Conservation (phyloP, 1,139 yeast genomes). For the Meyerozyma smithsonii region DNA sequence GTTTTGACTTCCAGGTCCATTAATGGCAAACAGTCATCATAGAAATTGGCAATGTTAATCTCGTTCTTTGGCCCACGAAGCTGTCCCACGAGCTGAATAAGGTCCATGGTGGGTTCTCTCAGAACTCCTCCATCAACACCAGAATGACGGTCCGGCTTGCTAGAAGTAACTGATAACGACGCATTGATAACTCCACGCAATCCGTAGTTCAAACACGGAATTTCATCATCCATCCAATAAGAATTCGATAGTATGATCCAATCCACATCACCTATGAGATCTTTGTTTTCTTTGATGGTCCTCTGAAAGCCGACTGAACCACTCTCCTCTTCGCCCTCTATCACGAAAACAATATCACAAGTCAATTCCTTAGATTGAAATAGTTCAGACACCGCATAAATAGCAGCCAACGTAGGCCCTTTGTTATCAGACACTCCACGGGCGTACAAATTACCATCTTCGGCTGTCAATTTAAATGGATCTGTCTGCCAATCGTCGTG, state of each 20-base stretch:
- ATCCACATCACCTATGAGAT: slow-evolving; percentile 65
- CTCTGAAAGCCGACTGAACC: slow-evolving; percentile 84
- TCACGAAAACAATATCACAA: slow-evolving; percentile 73
- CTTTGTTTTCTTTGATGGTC: slow-evolving; percentile 48
- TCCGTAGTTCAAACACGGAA: slow-evolving; percentile 92
- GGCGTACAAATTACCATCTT: slow-evolving; percentile 83
- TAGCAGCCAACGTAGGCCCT: slow-evolving; percentile 88
- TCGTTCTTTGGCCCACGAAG: slow-evolving; percentile 48
- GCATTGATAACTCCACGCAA: slow-evolving; percentile 87
- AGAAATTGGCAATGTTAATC: slow-evolving; percentile 66
- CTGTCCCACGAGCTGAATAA: slow-evolving; percentile 65
- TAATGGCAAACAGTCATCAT: slow-evolving; percentile 57
- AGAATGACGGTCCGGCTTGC: slow-evolving; percentile 84
- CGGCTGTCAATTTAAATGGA: slow-evolving; percentile 72
- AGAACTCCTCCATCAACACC: slow-evolving; percentile 95
- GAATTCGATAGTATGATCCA: slow-evolving; percentile 90
- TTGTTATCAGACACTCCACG: slow-evolving; percentile 94
- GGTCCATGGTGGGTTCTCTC: slow-evolving; percentile 85
- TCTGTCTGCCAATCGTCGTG: slow-evolving; percentile 66
- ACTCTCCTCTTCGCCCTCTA: slow-evolving; percentile 95
- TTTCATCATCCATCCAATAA: slow-evolving; percentile 85
- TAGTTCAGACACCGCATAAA: slow-evolving; percentile 80
- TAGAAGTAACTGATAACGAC: slow-evolving; percentile 63
- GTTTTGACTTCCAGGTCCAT: slow-evolving; percentile 50
- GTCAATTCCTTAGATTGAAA: slow-evolving; percentile 47